A percentile compares a stretch with the other conserved stretches of the same genome.
These are phyloP conservation scores for Aaosphaeria arxii DNA, from an alignment of 2,329 filamentous ascomycete genomes.

Conservation along the genomic window DNA sequence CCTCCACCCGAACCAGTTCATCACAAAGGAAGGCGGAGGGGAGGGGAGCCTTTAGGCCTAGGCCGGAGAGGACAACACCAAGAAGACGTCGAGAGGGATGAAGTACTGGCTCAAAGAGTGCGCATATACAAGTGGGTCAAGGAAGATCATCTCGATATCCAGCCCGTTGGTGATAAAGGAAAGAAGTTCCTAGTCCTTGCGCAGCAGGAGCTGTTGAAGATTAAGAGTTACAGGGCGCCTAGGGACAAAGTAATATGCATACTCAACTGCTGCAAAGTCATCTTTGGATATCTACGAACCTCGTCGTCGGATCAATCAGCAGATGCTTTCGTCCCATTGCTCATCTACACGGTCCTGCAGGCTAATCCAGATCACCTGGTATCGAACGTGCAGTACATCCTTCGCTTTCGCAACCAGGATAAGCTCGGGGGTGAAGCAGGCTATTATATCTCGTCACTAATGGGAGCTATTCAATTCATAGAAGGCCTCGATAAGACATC, in stretches of 20 bases:
- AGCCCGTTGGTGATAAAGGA: slow-evolving; percentile 78
- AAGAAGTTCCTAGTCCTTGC: slow-evolving; percentile 84
- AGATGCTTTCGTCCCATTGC: slow-evolving; percentile 83
- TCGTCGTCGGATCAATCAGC: slow-evolving; percentile 91
- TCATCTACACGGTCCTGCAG: slow-evolving; percentile 94
- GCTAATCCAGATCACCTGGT: slow-evolving; percentile 94
- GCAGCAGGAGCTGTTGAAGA: slow-evolving; percentile 92
- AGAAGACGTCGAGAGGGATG: slow-evolving; percentile 94
- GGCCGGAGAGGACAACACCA: slow-evolving; percentile 94
- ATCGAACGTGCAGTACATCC: slow-evolving; percentile 96
- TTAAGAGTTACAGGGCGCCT: slow-evolving; percentile 94
- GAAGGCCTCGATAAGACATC: slow-evolving; percentile 94
- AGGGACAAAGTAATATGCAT: slow-evolving; percentile 98
- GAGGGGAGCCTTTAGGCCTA: slow-evolving; percentile 56
- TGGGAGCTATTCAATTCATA: slow-evolving; percentile 94
- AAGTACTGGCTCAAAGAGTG: slow-evolving; percentile 94
- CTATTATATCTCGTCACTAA: slow-evolving; percentile 94
- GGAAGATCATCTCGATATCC: slow-evolving; percentile 92
- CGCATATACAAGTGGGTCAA: slow-evolving; percentile 94
- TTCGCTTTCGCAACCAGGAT: slow-evolving; percentile 95
- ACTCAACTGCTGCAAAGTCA: slow-evolving; percentile 98
- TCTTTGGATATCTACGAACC: slow-evolving; percentile 91
- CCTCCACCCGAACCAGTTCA: slow-evolving; percentile 70
- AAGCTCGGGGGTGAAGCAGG: slow-evolving; percentile 97
- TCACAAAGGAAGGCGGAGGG: slow-evolving; percentile 67